phyloP scores from a whole-genome alignment of 345 rosid species.

The Crucihimalaya himalaica region DNA sequence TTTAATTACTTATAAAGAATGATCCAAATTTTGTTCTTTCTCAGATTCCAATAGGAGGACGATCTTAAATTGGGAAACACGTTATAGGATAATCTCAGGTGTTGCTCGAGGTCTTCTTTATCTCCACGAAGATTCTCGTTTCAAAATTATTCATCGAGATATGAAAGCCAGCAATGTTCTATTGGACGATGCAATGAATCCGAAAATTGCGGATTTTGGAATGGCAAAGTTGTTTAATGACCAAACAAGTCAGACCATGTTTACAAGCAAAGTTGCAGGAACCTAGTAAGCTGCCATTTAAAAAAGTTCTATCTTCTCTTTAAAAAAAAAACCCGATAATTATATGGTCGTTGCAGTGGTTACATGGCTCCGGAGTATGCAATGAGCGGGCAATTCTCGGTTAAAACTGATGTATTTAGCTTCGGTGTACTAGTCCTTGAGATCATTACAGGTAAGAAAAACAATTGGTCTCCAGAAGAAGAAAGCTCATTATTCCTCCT shows the following conservation, averaged over 20 bases:
- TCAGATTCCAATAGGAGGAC: constrained; percentile 21
- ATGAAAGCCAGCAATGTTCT: constrained; percentile 56
- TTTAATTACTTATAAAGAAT: background rate
- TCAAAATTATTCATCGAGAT: constrained; percentile 51
- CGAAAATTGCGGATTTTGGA: constrained; percentile 62
- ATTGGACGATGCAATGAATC: constrained; percentile 45
- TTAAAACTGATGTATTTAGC: constrained; percentile 24
- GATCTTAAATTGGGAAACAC: constrained; percentile 31
- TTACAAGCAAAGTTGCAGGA: constrained; percentile 45
- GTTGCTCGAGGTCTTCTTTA: constrained; percentile 38
- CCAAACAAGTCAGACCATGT: constrained; percentile 28
- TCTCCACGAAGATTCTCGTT: constrained; percentile 54
- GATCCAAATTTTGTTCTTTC: background rate
- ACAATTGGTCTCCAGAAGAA: constrained; percentile 32
- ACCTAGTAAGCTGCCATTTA: constrained; percentile 44
- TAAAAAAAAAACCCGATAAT: too few relatives aligned
- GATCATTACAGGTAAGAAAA: constrained; percentile 23
- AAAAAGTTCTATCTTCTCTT: background rate
- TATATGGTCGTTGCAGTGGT: background rate
- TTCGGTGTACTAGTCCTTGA: constrained; percentile 28
- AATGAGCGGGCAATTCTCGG: background rate
- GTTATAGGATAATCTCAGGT: constrained; percentile 29
- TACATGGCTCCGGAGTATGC: constrained; percentile 31
- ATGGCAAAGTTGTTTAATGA: constrained; percentile 43
- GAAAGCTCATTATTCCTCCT: constrained; percentile 18